Percentiles rank a stretch among this genome's conserved stretches.
Evolutionary conservation across 2,329 filamentous ascomycete species (phyloP).

Genomic region (Claviceps lovelessii): DNA sequence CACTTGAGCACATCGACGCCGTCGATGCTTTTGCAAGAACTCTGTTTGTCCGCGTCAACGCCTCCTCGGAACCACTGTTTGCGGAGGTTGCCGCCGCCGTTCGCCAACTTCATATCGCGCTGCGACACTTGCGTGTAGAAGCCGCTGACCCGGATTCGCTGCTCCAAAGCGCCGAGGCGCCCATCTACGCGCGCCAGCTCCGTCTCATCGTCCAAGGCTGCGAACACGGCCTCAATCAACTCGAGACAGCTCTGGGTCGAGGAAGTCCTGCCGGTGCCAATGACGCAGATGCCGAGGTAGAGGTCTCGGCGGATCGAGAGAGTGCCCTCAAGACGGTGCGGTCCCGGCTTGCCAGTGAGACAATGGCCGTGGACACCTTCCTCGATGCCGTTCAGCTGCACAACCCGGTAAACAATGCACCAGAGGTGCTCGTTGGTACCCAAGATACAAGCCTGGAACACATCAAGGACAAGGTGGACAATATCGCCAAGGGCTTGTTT

Average conservation of each 20-base stretch:
- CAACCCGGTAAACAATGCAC: slow-evolving; percentile 25
- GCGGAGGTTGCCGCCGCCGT: slow-evolving; percentile 38
- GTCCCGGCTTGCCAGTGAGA: slow-evolving; percentile 36
- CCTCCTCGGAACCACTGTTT: slow-evolving; percentile 28
- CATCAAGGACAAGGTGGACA: slow-evolving; percentile 47
- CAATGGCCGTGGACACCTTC: slow-evolving; percentile 38
- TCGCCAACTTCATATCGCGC: slow-evolving; percentile 37
- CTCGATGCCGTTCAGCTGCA: slow-evolving; percentile 43
- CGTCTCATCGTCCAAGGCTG: slow-evolving; percentile 39
- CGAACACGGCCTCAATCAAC: slow-evolving; percentile 39
- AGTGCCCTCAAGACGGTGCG: slow-evolving; percentile 20
- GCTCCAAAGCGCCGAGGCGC: slow-evolving; percentile 29
- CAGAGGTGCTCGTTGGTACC: slow-evolving; percentile 19
- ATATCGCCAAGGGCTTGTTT: slow-evolving; percentile 38
- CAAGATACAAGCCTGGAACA: slow-evolving; percentile 30
- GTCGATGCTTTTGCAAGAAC: slow-evolving; percentile 41
- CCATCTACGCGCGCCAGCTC: slow-evolving; percentile 35
- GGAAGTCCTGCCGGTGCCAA: slow-evolving; percentile 20
- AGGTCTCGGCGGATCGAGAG: slow-evolving; percentile 24
- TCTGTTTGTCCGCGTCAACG: slow-evolving; percentile 39
- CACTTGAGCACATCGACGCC: slow-evolving; percentile 35
- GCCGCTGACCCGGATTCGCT: slow-evolving; percentile 41
- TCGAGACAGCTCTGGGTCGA: slow-evolving; percentile 37
- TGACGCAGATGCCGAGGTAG: slow-evolving; percentile 19
- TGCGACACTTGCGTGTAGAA: slow-evolving; percentile 45